These are phyloP conservation scores for Penicillium rolfsii DNA, from an alignment of 2,329 filamentous ascomycete species.

Conservation along the genomic window DNA sequence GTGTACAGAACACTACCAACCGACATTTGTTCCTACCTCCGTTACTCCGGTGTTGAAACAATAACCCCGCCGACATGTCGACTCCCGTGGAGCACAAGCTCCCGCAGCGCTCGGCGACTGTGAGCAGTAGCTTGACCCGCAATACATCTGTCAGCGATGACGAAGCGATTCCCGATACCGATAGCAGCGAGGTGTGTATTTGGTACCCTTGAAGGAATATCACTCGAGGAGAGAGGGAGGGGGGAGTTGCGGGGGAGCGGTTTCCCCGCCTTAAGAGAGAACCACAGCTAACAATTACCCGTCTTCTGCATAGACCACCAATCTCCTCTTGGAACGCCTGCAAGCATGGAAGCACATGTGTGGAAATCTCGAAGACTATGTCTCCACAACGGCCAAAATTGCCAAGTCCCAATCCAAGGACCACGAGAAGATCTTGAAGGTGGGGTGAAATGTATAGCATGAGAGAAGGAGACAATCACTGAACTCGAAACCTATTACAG, in stretches of 20 bases:
- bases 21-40: background rate
- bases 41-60: background rate
- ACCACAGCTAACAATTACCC: constrained; percentile 5
- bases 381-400: constrained; percentile 80
- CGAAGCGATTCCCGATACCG: constrained; percentile 46
- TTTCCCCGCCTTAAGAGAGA: background rate
- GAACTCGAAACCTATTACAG: constrained; percentile 46
- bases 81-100: constrained; percentile 34
- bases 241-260: background rate
- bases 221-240: background rate
- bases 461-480: background rate
- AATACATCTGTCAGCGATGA: constrained; percentile 44
- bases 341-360: constrained; percentile 96
- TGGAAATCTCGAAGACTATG: constrained; percentile 87
- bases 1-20: background rate
- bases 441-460: constrained; percentile 30
- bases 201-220: background rate
- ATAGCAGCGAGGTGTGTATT: constrained; percentile 46
- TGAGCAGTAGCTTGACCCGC: constrained; percentile 38
- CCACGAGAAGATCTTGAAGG: constrained; percentile 92
- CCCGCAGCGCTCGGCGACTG: constrained; percentile 40
- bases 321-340: constrained; percentile 81
- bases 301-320: constrained; percentile 62
- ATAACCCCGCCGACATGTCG: constrained; percentile 31
- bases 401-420: constrained; percentile 87